These are phyloP conservation scores for Petasospora fabianii DNA, from an alignment of 1,139 yeast genomes.

Conservation along the genomic window DNA sequence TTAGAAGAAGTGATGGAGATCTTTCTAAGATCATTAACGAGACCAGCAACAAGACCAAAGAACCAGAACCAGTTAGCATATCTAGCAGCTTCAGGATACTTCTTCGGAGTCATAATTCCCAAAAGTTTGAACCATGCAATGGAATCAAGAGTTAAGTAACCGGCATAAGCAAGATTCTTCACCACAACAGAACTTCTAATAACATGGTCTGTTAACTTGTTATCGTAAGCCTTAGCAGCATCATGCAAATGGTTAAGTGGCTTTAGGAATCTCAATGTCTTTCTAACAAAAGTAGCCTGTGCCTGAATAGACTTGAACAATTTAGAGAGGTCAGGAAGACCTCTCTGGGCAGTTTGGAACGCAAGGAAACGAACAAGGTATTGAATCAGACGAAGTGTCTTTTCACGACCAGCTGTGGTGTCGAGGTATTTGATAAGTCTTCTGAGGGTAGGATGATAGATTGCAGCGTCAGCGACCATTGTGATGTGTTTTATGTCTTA, in stretches of 20 bases:
- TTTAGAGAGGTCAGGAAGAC: constrained; percentile 50
- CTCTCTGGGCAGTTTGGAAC: constrained; percentile 59
- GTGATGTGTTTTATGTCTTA: background rate
- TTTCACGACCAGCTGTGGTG: constrained; percentile 72
- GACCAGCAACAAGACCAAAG: constrained; percentile 61
- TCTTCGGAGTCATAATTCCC: constrained; percentile 34
- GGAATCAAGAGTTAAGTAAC: constrained; percentile 72
- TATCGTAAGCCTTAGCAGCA: constrained; percentile 65
- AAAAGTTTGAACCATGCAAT: constrained; percentile 60
- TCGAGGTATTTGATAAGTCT: constrained; percentile 65
- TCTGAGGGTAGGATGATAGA: constrained; percentile 71
- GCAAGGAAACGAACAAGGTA: constrained; percentile 74
- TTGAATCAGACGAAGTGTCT: constrained; percentile 74
- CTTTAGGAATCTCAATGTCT: constrained; percentile 80
- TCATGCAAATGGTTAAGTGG: constrained; percentile 73
- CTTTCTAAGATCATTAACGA: constrained; percentile 53
- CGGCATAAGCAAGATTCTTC: constrained; percentile 71
- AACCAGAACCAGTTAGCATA: constrained; percentile 71
- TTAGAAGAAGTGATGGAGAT: constrained; percentile 34
- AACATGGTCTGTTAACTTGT: constrained; percentile 66
- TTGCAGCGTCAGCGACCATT: constrained; percentile 65
- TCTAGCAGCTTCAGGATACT: constrained; percentile 36
- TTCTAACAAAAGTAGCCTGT: constrained; percentile 69
- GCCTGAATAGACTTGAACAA: constrained; percentile 50
- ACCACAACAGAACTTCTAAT: constrained; percentile 55